phyloP scores from a whole-genome alignment of 2,329 filamentous ascomycete species.

The Nannizzia gypsea region DNA sequence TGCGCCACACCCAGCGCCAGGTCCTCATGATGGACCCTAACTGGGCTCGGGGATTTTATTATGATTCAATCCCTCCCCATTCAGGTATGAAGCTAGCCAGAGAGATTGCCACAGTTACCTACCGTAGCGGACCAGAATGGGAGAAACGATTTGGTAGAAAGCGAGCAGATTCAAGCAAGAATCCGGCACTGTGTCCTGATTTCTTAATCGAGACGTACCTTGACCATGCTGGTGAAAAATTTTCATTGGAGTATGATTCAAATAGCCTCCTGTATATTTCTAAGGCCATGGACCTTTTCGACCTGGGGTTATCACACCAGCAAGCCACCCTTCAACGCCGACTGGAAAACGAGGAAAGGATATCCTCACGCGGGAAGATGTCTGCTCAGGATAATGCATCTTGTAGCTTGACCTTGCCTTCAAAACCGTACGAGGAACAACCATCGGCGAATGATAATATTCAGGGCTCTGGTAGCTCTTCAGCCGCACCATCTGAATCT shows the following conservation, averaged over 20 bases:
- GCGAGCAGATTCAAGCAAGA: constrained; percentile 72
- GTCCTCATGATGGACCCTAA: constrained; percentile 98
- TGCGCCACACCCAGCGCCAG: constrained; percentile 94
- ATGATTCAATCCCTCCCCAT: constrained; percentile 76
- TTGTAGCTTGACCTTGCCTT: constrained; percentile 74
- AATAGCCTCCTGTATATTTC: constrained; percentile 94
- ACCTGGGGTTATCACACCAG: constrained; percentile 65
- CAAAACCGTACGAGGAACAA: constrained; percentile 77
- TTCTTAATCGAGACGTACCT: constrained; percentile 97
- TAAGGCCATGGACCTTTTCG: constrained; percentile 98
- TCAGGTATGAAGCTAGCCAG: constrained; percentile 95
- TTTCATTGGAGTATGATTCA: constrained; percentile 89
- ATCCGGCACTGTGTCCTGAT: constrained; percentile 88
- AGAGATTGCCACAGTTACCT: constrained; percentile 95
- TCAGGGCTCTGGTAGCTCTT: not conserved
- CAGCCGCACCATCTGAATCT: constrained; percentile 16
- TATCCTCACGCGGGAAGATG: constrained; percentile 37
- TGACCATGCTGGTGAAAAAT: constrained; percentile 96
- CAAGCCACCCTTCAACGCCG: constrained; percentile 51
- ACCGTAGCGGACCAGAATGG: constrained; percentile 94
- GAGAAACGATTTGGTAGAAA: constrained; percentile 84
- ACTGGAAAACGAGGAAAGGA: constrained; percentile 45
- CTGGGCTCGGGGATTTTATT: constrained; percentile 93
- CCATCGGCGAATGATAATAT: constrained; percentile 21
- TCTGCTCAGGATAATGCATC: constrained; percentile 33